Conservation (phyloP, 139 green algal species). For the Coelastrella sp. region DNA sequence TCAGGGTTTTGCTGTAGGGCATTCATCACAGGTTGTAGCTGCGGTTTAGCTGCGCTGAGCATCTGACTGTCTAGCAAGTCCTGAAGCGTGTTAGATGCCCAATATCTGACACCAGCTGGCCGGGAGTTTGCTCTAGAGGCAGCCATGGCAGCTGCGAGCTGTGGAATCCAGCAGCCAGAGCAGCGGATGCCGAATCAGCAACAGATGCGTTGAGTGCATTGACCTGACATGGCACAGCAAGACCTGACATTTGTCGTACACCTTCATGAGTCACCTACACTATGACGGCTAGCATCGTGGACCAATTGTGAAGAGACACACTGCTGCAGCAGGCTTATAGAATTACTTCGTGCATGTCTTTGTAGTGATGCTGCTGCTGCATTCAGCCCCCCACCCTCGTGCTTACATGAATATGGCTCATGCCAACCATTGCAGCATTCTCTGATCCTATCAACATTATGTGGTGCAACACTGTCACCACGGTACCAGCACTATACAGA, state of each 20-base stretch:
- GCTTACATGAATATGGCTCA: too few relatives aligned
- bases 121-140: neutral
- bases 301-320: too few relatives aligned
- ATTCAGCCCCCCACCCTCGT: too few relatives aligned
- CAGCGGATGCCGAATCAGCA: neutral
- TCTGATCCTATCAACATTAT: neutral
- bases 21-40: neutral
- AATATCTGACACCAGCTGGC: neutral
- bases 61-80: neutral
- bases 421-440: neutral
- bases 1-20: neutral
- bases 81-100: neutral
- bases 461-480: neutral
- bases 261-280: too few relatives aligned
- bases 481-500: neutral
- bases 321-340: too few relatives aligned
- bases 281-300: too few relatives aligned
- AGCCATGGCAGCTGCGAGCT: slow-evolving; percentile 7
- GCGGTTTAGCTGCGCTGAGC: neutral
- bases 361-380: too few relatives aligned
- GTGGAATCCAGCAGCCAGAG: neutral
- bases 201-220: neutral
- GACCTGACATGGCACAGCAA: neutral
- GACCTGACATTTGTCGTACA: too few relatives aligned
- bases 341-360: too few relatives aligned